Percentiles rank a stretch among this genome's conserved stretches.
phyloP scores from a whole-genome alignment of 345 rosid genomes.

The Salix suchowensis region DNA sequence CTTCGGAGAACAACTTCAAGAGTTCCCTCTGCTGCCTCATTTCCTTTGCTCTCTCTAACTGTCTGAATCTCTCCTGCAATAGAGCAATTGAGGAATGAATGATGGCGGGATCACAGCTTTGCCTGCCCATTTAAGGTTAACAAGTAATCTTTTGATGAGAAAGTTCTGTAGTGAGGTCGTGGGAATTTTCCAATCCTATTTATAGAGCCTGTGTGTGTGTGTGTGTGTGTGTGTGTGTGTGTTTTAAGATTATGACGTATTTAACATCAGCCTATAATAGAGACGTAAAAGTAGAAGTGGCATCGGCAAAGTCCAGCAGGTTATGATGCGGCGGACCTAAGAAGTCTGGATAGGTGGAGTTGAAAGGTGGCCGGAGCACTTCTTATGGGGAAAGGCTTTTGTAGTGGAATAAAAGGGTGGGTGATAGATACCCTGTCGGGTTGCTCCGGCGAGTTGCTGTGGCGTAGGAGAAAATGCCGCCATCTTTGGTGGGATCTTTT shows the following conservation, averaged over 20 bases:
- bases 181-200: slow-evolving; percentile 7
- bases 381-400: slow-evolving; percentile 1
- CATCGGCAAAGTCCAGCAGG: slow-evolving; percentile 32
- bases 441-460: slow-evolving; percentile 13
- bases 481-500: slow-evolving; percentile 22
- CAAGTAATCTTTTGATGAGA: background rate
- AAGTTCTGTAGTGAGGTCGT: background rate
- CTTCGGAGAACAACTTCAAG: slow-evolving; percentile 12
- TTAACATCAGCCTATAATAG: background rate
- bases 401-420: slow-evolving; percentile 17
- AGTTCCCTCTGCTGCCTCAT: slow-evolving; percentile 51
- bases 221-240: background rate
- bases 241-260: background rate
- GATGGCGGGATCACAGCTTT: slow-evolving; percentile 19
- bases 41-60: slow-evolving; percentile 53
- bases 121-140: slow-evolving; percentile 22
- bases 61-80: slow-evolving; percentile 58
- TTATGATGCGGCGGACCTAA: slow-evolving; percentile 15
- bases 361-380: slow-evolving; percentile 16
- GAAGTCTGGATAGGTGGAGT: slow-evolving; percentile 10
- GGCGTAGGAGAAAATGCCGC: slow-evolving; percentile 25
- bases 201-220: slow-evolving; percentile 15
- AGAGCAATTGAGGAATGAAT: slow-evolving; percentile 56
- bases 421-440: slow-evolving; percentile 13
- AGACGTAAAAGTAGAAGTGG: slow-evolving; percentile 13